These are phyloP conservation scores for Gamarada debralockiae DNA, from an alignment of 495 filamentous ascomycete species.

Conservation along the genomic window DNA sequence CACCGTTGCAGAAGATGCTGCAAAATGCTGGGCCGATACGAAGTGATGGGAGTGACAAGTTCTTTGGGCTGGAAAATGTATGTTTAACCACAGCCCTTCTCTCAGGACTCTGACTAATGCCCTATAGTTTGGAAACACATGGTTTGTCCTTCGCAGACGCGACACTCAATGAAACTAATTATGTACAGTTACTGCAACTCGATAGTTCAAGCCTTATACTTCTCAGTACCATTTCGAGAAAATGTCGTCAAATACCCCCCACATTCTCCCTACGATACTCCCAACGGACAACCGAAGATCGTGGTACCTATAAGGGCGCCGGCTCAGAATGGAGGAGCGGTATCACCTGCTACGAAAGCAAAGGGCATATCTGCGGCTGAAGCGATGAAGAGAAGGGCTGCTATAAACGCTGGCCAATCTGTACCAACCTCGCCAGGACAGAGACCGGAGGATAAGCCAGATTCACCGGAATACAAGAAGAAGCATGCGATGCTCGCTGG, in stretches of 20 bases:
- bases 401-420: constrained; percentile 37
- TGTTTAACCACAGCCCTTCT: constrained; percentile 27
- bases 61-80: constrained; percentile 98
- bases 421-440: constrained; percentile 31
- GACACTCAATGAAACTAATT: constrained; percentile 13
- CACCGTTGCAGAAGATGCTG: constrained; percentile 79
- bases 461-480: constrained; percentile 94
- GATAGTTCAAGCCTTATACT: constrained; percentile 94
- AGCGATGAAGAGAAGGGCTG: constrained; percentile 40
- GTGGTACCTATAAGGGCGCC: constrained; percentile 35
- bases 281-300: constrained; percentile 39
- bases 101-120: constrained; percentile 21
- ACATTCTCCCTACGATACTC: constrained; percentile 39
- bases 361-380: constrained; percentile 34
- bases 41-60: constrained; percentile 92
- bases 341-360: constrained; percentile 42
- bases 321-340: constrained; percentile 38
- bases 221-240: constrained; percentile 92
- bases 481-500: constrained; percentile 86
- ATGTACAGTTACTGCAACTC: constrained; percentile 87
- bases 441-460: constrained; percentile 65
- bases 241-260: constrained; percentile 88
- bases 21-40: constrained; percentile 72
- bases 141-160: constrained; percentile 47
- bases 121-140: constrained; percentile 89